Percentiles rank a stretch among this genome's conserved stretches.
Conservation (phyloP, 1,139 yeast species). For the Taiozyma onychis region DNA sequence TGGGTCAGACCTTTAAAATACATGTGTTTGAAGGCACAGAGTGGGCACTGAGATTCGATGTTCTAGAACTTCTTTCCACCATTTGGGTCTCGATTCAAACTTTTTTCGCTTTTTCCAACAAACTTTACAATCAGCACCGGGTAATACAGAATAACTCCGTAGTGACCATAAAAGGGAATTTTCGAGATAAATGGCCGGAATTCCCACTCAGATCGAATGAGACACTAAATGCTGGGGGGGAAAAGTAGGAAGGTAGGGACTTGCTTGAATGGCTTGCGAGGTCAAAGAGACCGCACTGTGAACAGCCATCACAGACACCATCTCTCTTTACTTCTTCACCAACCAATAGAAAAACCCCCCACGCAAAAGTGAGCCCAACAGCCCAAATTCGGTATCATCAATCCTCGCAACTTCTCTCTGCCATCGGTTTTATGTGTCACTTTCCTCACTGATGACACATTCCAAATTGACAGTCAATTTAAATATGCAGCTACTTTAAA, state of each 20-base stretch:
- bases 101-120: background rate
- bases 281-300: no score
- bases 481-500: background rate
- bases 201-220: background rate
- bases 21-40: background rate
- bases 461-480: background rate
- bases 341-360: no score
- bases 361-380: background rate
- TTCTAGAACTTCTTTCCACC: background rate
- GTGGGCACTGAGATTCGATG: background rate
- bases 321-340: no score
- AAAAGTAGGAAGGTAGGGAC: no score
- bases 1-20: background rate
- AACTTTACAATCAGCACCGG: background rate
- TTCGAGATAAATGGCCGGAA: background rate
- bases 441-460: background rate
- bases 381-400: background rate
- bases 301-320: no score
- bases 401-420: background rate
- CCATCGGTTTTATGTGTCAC: background rate
- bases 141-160: background rate
- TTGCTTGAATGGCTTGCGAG: no score
- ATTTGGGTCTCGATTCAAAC: background rate
- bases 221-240: no score
- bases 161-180: background rate